Evolutionary conservation across 441 rosid genomes (phyloP).

Genomic region (Manihot esculenta): DNA sequence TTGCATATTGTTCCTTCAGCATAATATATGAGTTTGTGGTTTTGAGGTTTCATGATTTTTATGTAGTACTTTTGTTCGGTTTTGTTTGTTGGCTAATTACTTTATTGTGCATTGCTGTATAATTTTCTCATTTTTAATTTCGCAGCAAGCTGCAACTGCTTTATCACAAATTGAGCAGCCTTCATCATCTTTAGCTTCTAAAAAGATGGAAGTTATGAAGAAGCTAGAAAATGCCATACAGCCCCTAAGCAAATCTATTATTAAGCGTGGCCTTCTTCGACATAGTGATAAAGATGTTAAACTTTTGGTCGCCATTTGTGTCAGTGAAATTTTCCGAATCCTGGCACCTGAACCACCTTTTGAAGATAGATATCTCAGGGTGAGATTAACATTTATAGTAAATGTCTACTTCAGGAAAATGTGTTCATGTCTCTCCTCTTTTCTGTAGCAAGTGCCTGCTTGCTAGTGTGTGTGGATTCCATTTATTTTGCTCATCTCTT

Average conservation of each 20-base stretch:
- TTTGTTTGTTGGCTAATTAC: no score
- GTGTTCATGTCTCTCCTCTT: background rate
- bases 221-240: conserved; percentile 42
- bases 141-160: conserved; percentile 66
- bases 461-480: background rate
- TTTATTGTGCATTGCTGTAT: background rate
- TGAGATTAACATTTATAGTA: conserved; percentile 1
- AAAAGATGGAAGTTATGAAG: conserved; percentile 34
- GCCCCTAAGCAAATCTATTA: conserved; percentile 58
- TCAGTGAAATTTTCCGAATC: conserved; percentile 69
- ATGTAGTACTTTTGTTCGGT: background rate
- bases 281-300: conserved; percentile 73
- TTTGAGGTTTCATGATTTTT: background rate
- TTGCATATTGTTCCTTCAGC: background rate
- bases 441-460: background rate
- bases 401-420: background rate
- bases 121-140: conserved; percentile 1
- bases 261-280: conserved; percentile 55
- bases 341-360: conserved; percentile 86
- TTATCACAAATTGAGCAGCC: conserved; percentile 76
- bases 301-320: conserved; percentile 71
- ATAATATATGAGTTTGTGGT: background rate
- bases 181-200: conserved; percentile 33
- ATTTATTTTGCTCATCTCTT: background rate
- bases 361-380: conserved; percentile 70